phyloP scores from a whole-genome alignment of 768 basidiomycete genomes.

The Epithele typhae region DNA sequence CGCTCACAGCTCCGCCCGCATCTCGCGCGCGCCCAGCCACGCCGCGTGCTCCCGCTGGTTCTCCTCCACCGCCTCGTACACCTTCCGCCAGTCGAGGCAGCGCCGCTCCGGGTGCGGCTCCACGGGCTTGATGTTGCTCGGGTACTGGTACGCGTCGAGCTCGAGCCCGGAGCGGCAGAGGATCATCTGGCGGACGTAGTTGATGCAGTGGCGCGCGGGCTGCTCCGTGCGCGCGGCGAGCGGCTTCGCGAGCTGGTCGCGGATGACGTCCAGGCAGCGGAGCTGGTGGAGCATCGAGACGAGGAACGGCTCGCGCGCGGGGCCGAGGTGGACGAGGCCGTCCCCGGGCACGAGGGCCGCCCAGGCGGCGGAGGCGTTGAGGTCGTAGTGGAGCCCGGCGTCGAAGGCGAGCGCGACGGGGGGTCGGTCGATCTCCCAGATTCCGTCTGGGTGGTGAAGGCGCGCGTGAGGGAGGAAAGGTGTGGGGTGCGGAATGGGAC shows the following conservation, averaged over 20 bases:
- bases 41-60: slow-evolving; percentile 2
- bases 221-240: slow-evolving; percentile 8
- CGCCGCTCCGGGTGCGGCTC: slow-evolving; percentile 12
- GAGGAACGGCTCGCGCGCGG: slow-evolving; percentile 13
- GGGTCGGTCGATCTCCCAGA: slow-evolving; percentile 15
- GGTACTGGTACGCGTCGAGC: slow-evolving; percentile 22
- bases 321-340: slow-evolving; percentile 18
- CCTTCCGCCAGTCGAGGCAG: slow-evolving; percentile 15
- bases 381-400: slow-evolving; percentile 11
- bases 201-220: slow-evolving; percentile 20
- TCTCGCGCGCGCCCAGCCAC: too few relatives aligned
- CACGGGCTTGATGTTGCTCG: slow-evolving; percentile 14
- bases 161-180: slow-evolving; percentile 21
- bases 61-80: slow-evolving; percentile 13
- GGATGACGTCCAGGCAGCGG: slow-evolving; percentile 21
- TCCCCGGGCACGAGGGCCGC: slow-evolving; percentile 16
- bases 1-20: too few relatives aligned
- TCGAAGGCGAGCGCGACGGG: slow-evolving; percentile 16
- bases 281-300: slow-evolving; percentile 22
- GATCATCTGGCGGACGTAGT: slow-evolving; percentile 22
- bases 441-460: background rate
- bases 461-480: background rate
- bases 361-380: slow-evolving; percentile 13
- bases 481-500: background rate
- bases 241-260: slow-evolving; percentile 13